These are phyloP conservation scores for Coniochaeta sp. DNA, from an alignment of 2,329 filamentous ascomycete genomes.

Conservation along the genomic window DNA sequence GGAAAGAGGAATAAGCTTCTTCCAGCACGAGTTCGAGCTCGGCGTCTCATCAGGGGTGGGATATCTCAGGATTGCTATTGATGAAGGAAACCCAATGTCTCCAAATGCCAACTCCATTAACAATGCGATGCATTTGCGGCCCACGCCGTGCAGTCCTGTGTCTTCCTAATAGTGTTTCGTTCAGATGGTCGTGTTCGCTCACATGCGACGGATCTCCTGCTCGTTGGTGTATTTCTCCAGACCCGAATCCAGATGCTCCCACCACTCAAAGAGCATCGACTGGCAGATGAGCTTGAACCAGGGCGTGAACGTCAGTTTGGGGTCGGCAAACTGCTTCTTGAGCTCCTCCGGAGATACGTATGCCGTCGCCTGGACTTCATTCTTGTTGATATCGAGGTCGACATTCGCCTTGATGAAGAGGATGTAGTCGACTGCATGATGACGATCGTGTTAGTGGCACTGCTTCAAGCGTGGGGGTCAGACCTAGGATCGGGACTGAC, in stretches of 20 bases:
- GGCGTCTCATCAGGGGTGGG: background rate
- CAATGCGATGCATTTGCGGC: background rate
- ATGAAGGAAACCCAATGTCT: background rate
- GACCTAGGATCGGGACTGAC: slow-evolving; percentile 46
- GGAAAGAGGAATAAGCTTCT: background rate
- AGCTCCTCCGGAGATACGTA: slow-evolving; percentile 81
- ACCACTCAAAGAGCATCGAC: slow-evolving; percentile 97
- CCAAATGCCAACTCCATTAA: background rate
- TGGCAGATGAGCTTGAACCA: slow-evolving; percentile 99
- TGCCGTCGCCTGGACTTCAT: slow-evolving; percentile 79
- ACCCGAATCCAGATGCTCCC: slow-evolving; percentile 73
- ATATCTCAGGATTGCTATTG: background rate
- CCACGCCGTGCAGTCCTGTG: background rate
- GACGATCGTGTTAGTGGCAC: background rate
- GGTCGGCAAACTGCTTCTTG: slow-evolving; percentile 77
- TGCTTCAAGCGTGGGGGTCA: background rate
- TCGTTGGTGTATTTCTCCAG: slow-evolving; percentile 84
- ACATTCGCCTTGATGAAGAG: slow-evolving; percentile 96
- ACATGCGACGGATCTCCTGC: slow-evolving; percentile 81
- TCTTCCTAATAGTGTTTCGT: background rate
- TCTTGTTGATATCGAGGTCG: slow-evolving; percentile 71
- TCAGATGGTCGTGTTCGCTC: background rate
- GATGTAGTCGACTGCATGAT: slow-evolving; percentile 80
- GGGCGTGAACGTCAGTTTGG: slow-evolving; percentile 79
- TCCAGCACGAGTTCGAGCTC: background rate